Evolutionary conservation across 1,139 yeast species (phyloP).

Genomic region (Yarrowia galli): DNA sequence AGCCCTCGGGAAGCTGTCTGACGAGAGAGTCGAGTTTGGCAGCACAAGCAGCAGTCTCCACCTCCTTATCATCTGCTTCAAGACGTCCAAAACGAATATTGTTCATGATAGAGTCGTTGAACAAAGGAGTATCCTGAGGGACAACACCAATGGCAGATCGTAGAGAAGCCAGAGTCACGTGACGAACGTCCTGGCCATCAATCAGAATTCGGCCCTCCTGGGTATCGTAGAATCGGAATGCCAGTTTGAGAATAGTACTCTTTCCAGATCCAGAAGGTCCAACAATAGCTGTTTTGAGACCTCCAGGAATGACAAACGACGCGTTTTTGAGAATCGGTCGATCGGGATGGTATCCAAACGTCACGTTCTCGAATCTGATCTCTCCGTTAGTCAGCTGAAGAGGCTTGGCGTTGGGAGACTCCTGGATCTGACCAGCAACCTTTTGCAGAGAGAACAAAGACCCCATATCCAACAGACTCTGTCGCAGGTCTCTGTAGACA

Average conservation of each 20-base stretch:
- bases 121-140: slow-evolving; percentile 96
- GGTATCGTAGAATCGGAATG: slow-evolving; percentile 90
- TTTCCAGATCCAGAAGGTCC: slow-evolving; percentile 97
- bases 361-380: slow-evolving; percentile 86
- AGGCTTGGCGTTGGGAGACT: slow-evolving; percentile 67
- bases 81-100: slow-evolving; percentile 88
- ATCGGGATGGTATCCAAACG: slow-evolving; percentile 90
- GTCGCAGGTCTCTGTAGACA: slow-evolving; percentile 92
- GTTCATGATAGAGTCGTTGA: slow-evolving; percentile 87
- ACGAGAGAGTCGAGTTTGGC: slow-evolving; percentile 75
- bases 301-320: slow-evolving; percentile 86
- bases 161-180: slow-evolving; percentile 76
- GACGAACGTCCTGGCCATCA: slow-evolving; percentile 88
- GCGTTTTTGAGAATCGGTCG: slow-evolving; percentile 86
- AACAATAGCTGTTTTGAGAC: slow-evolving; percentile 88
- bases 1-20: slow-evolving; percentile 79
- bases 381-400: slow-evolving; percentile 68
- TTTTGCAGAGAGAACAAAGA: slow-evolving; percentile 82
- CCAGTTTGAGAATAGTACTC: slow-evolving; percentile 82
- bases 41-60: slow-evolving; percentile 64
- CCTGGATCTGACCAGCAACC: slow-evolving; percentile 70
- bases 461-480: slow-evolving; percentile 92
- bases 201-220: slow-evolving; percentile 76
- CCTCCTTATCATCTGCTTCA: slow-evolving; percentile 75
- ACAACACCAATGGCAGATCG: slow-evolving; percentile 85